Evolutionary conservation across 139 green algal genomes (phyloP).

Genomic region (Haematococcus lacustris): DNA sequence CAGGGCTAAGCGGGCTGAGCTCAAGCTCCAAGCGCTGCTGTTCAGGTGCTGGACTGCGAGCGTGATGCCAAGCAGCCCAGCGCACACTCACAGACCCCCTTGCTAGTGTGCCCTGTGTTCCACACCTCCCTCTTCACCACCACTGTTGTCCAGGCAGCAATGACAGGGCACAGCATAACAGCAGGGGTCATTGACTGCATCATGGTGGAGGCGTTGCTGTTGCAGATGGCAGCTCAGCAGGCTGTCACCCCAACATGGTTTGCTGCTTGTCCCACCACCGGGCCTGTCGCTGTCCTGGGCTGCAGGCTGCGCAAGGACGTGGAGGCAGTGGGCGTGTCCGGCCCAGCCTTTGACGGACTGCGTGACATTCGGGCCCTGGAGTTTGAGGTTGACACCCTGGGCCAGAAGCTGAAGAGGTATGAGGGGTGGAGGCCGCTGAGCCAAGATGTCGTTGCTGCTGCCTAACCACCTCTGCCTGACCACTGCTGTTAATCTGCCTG

Average conservation of each 20-base stretch:
- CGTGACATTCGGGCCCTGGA: slow-evolving; percentile 49
- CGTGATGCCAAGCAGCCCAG: too few species aligned
- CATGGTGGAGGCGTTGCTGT: not conserved
- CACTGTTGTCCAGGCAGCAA: too few species aligned
- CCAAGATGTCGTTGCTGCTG: not conserved
- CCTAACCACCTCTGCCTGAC: not conserved
- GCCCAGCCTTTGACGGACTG: slow-evolving; percentile 47
- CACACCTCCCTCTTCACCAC: too few species aligned
- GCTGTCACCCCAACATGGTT: not conserved
- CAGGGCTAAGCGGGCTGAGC: slow-evolving; percentile 58
- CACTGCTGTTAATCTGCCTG: not conserved
- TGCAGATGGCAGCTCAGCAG: not conserved
- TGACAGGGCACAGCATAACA: too few species aligned
- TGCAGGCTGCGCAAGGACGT: slow-evolving; percentile 61
- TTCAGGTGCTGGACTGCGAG: slow-evolving; percentile 33
- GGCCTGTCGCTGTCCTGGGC: too few species aligned
- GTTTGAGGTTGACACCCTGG: slow-evolving; percentile 46
- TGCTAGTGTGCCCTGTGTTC: too few species aligned
- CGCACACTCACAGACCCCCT: too few species aligned
- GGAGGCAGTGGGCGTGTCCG: slow-evolving; percentile 7
- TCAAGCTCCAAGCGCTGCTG: slow-evolving; percentile 71
- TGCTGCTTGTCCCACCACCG: too few species aligned
- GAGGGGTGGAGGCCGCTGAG: not conserved
- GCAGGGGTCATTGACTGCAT: not conserved
- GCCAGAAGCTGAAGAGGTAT: slow-evolving; percentile 37